Percentiles rank a stretch among this genome's conserved stretches.
Evolutionary conservation across 2,329 filamentous ascomycete genomes (phyloP).

Genomic region (Neurospora sp.): DNA sequence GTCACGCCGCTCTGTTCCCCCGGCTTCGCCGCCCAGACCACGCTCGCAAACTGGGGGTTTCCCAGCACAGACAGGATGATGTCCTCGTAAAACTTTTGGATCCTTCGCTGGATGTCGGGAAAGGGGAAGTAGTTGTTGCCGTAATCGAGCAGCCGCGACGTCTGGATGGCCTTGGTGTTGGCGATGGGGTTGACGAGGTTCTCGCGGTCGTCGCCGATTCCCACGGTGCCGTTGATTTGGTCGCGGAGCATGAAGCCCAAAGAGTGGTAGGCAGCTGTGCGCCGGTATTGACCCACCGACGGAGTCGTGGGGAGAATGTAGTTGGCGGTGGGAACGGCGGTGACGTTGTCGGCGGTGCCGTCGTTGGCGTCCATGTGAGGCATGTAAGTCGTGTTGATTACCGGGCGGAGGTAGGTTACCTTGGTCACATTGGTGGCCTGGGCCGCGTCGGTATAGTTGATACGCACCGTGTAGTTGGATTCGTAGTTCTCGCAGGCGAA

Average conservation of each 20-base stretch:
- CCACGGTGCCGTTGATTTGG: constrained; percentile 26
- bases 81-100: constrained; percentile 27
- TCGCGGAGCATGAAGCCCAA: constrained; percentile 24
- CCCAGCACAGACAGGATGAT: constrained; percentile 26
- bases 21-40: constrained; percentile 25
- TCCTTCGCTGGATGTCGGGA: constrained; percentile 15
- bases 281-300: constrained; percentile 19
- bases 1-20: constrained; percentile 18
- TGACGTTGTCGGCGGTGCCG: constrained; percentile 27
- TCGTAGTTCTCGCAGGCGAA: constrained; percentile 30
- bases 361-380: constrained; percentile 22
- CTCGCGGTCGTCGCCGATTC: constrained; percentile 8
- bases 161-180: constrained; percentile 30
- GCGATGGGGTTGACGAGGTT: constrained; percentile 22
- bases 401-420: constrained; percentile 18
- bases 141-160: constrained; percentile 28
- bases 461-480: constrained; percentile 24
- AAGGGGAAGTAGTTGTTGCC: constrained; percentile 23
- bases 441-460: constrained; percentile 23
- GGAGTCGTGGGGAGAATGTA: constrained; percentile 20
- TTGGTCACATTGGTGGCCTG: constrained; percentile 20
- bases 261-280: constrained; percentile 26
- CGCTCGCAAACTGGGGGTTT: constrained; percentile 24
- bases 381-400: constrained; percentile 27
- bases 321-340: constrained; percentile 21